Evolutionary conservation across 768 basidiomycete species (phyloP).

Genomic region (Suillus variegatus): DNA sequence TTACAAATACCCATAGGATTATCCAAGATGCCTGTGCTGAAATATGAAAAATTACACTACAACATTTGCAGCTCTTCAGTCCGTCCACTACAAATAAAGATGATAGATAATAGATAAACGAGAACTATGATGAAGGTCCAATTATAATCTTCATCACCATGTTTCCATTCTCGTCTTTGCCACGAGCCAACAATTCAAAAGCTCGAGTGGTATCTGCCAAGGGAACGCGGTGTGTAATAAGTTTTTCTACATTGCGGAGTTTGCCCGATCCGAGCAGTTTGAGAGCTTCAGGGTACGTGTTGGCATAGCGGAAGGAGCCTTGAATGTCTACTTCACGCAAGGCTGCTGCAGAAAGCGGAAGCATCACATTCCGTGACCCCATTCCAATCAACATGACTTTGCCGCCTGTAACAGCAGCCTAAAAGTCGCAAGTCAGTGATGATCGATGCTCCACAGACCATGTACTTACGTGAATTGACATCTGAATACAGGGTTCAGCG

Average conservation of each 20-base stretch:
- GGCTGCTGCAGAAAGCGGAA: slow-evolving; percentile 85
- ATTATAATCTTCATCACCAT: slow-evolving; percentile 93
- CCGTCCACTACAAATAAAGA: slow-evolving; percentile 12
- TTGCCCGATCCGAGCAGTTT: slow-evolving; percentile 66
- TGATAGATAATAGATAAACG: not conserved
- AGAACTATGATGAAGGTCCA: slow-evolving; percentile 34
- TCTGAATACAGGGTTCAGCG: slow-evolving; percentile 88
- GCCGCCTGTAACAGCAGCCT: slow-evolving; percentile 84
- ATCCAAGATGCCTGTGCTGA: slow-evolving; percentile 12
- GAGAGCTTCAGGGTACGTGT: slow-evolving; percentile 89
- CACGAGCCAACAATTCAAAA: slow-evolving; percentile 79
- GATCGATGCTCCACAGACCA: slow-evolving; percentile 10
- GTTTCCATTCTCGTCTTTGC: slow-evolving; percentile 75
- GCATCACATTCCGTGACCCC: slow-evolving; percentile 80
- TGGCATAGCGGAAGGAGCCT: slow-evolving; percentile 89
- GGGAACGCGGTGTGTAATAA: slow-evolving; percentile 77
- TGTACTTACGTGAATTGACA: slow-evolving; percentile 80
- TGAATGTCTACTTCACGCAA: slow-evolving; percentile 90
- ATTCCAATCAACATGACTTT: slow-evolving; percentile 95
- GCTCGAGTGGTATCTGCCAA: slow-evolving; percentile 69
- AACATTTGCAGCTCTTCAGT: slow-evolving; percentile 5
- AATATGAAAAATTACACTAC: slow-evolving; percentile 14
- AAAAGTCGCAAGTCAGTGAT: slow-evolving; percentile 16
- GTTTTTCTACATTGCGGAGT: slow-evolving; percentile 63
- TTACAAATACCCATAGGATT: slow-evolving; percentile 21